Base-by-base conservation (phyloP, 495 filamentous ascomycete species). In the Achaetomiella virescens region DNA sequence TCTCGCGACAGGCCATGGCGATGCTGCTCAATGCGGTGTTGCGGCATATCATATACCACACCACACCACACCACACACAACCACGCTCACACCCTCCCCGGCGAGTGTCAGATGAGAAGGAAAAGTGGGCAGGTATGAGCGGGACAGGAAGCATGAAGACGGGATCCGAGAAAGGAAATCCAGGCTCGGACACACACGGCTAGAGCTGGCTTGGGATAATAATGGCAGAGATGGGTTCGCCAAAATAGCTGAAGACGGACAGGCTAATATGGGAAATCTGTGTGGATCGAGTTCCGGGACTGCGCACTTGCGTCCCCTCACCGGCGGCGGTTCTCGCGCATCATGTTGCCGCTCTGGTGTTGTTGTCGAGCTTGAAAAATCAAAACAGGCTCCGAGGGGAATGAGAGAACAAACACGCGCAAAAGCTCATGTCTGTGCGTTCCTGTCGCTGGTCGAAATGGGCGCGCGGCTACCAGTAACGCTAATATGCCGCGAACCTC, bases 231-330 rank as follows among this genome's bases (percentile, higher is more conserved):
- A 61, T 52, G 44, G 60, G 29, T 2, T 61, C 52, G 52, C 55
- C 51, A 67, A 66, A 66, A 66, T 66, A 63, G 68, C 45, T 57
- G 57, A 51, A 48, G 40, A 61, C 57, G 60, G 62, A 58, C 56
- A 55, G 57, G 42, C 62, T 63, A 68, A 65, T 62, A 63, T 70
- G 60, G 46, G 17, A 17, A 22, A 12, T 48, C n/a, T 6, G 29
- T 35, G 27, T 18, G 22, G 21, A 45, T 27, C 17, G 9, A 25
- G 5, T 45, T 21, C 21, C 3, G 14, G 22, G 22, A 15, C 12
- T 24, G 12, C 21, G 42, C 22, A 27, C 22, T 27, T 25, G 42
- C 22, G 11, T 25, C 40, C 10, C 18, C 18, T 43, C 40, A 12
- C 12, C 12, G 42, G n/a, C n/a, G n/a, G n/a, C n/a, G n/a, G n/a